Evolutionary conservation across 2,329 filamentous ascomycete genomes (phyloP).

Genomic region (Emydomyces testavorans): DNA sequence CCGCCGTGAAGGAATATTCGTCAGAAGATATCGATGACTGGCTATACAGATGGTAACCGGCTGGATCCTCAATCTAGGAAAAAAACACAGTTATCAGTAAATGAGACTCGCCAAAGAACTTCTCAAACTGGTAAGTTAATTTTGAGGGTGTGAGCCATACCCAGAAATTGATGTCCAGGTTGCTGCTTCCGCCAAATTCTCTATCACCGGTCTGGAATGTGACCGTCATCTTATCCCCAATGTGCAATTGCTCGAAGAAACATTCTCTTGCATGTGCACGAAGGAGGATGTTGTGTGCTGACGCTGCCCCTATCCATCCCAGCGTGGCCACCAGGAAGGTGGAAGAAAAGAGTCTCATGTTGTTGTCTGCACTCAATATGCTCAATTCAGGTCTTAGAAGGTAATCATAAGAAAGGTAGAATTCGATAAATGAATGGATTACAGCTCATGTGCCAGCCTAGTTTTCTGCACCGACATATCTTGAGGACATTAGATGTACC

Average conservation of each 20-base stretch:
- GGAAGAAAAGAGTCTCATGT: constrained; percentile 34
- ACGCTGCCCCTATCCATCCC: constrained; percentile 47
- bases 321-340: constrained; percentile 43
- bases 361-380: constrained; percentile 13
- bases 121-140: no score
- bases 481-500: no score
- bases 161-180: constrained; percentile 96
- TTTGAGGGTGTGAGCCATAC: constrained; percentile 43
- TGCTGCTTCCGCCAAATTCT: constrained; percentile 88
- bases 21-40: constrained; percentile 75
- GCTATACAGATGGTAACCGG: constrained; percentile 62
- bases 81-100: background rate
- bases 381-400: background rate
- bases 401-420: background rate
- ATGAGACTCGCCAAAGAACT: constrained; percentile 2
- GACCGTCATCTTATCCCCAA: constrained; percentile 95
- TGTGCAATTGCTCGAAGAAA: constrained; percentile 88
- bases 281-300: constrained; percentile 92
- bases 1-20: constrained; percentile 82
- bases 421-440: background rate
- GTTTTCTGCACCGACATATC: background rate
- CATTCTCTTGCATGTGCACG: constrained; percentile 89
- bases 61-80: constrained; percentile 70
- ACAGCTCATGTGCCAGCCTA: background rate
- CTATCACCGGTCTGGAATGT: constrained; percentile 96